Evolutionary conservation across 1,284 basidiomycete species (phyloP).

Genomic region (Malassezia restricta): DNA sequence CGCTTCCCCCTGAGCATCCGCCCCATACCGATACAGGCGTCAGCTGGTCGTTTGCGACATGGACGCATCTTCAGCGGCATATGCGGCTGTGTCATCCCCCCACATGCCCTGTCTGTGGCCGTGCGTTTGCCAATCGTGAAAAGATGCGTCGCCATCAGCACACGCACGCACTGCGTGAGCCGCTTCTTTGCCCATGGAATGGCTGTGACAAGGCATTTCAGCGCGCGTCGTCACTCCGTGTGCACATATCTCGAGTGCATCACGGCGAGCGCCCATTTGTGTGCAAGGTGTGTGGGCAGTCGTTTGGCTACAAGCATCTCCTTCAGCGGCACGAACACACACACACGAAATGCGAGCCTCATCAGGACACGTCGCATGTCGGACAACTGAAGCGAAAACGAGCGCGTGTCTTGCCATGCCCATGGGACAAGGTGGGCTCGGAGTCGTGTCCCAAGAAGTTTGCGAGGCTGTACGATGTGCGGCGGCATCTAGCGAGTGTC

Average conservation of each 20-base stretch:
- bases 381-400: background rate
- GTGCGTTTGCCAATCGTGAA: slow-evolving; percentile 10
- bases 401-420: slow-evolving; percentile 1
- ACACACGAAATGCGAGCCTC: background rate
- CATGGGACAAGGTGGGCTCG: background rate
- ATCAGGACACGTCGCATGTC: background rate
- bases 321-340: background rate
- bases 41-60: slow-evolving; percentile 9
- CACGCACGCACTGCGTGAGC: background rate
- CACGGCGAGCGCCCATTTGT: slow-evolving; percentile 1
- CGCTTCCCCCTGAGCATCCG: background rate
- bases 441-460: slow-evolving; percentile 3
- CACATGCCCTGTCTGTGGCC: slow-evolving; percentile 1
- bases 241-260: slow-evolving; percentile 6
- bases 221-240: slow-evolving; percentile 3
- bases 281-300: slow-evolving; percentile 6
- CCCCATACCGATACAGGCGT: background rate
- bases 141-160: slow-evolving; percentile 8
- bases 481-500: slow-evolving; percentile 11
- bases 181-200: slow-evolving; percentile 3
- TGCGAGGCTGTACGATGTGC: slow-evolving; percentile 13
- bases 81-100: slow-evolving; percentile 11
- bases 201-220: slow-evolving; percentile 8
- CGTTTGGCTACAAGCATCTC: slow-evolving; percentile 13
- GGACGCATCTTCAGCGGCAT: slow-evolving; percentile 13